Evolutionary conservation across 2,329 filamentous ascomycete species (phyloP), one percentile per base, ranked within the genome.

Genomic region (Penicillium sp.): DNA sequence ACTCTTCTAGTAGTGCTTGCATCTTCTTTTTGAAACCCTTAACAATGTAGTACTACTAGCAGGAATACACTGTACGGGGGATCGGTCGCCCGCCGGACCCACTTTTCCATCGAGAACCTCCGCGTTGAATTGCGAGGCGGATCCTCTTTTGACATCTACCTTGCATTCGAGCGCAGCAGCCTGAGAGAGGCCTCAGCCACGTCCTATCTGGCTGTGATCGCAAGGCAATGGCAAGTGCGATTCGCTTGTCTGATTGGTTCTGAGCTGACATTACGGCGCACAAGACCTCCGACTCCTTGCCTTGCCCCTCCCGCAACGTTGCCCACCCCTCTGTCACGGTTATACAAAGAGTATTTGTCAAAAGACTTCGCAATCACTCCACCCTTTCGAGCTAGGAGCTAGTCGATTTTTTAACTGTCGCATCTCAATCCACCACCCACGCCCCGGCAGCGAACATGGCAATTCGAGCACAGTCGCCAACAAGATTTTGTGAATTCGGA

Each of bases 361-460:
- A 26, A 46, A 29, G 24, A 27, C 32, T 13, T 33, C n/a, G 20
- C 17, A 13, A 36, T 26, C 21, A n/a, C 44, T 20, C 17, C 10
- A 29, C 15, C 34, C 4, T 23, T 15, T 15, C n/a, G 13, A 24
- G n/a, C 32, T 12, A 37, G 15, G 13, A 24, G n/a, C 32, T 12
- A 37, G 15, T 29, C 13, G 21, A 26, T 18, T 13, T 36, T 13
- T 12, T 30, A 34, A 5, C 37, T 17, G 3, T 23, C 18, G 24
- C 12, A 26, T 21, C 15, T 15, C 15, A 24, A 44, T 34, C 9
- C 26, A 36, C 18, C 21, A n/a, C 6, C 13, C 13, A 12, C 20
- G 30, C 18, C 17, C 47, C 40, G 37, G 21, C 27, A 52, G 43
- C 51, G 61, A 63, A 56, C 54, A 63, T 63, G 61, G 60, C 59